Base-by-base conservation (phyloP, 805 yeast species). In the Millerozyma acaciae region DNA sequence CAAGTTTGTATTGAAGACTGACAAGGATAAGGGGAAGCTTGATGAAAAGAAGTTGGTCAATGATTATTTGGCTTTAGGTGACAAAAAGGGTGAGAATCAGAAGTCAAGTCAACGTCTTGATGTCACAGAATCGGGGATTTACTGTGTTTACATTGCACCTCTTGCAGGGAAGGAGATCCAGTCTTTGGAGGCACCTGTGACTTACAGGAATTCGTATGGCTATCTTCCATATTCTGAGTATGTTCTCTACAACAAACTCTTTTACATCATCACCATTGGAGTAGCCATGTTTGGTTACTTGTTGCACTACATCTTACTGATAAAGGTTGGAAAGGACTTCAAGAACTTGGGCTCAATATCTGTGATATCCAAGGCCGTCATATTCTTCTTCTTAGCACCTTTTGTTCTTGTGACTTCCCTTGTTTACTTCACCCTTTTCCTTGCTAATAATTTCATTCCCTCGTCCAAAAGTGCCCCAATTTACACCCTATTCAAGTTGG, bases 71-170 rank as follows among this genome's bases (percentile, higher is more conserved):
- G 24, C 34, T 7, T 18, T 35, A 15, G 33, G 28, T 6, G 29
- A 32, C 4, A 27, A 27, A 16, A 10, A 20, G 10, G 6, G 12
- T n/a, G 35, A 30, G 12, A 16, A 25, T 4, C 9, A 17, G 12
- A 38, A 35, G 13, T 34, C 26, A 9, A 45, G 38, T 16, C 37
- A 43, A 17, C 30, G 18, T 2, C 48, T 45, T 24, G 19, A 36
- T 1, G 51, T 53, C 8, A 32, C 44, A 8, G 38, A 47, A 25
- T 37, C 55, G 1, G 66, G 65, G 2, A 26, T 44, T 14, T 60
- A 57, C 37, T 60, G 66, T 42, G 54, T 56, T 6, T 60, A 55
- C 33, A 39, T 55, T 23, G 57, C 53, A 4, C 54, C 55, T 6
- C 54, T 54, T 4, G 18, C 23, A 4, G 46, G 43, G 6, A 37